These are phyloP conservation scores for Cylindrodendrum hubeiense DNA, from an alignment of 2,329 filamentous ascomycete genomes.

Conservation along the genomic window DNA sequence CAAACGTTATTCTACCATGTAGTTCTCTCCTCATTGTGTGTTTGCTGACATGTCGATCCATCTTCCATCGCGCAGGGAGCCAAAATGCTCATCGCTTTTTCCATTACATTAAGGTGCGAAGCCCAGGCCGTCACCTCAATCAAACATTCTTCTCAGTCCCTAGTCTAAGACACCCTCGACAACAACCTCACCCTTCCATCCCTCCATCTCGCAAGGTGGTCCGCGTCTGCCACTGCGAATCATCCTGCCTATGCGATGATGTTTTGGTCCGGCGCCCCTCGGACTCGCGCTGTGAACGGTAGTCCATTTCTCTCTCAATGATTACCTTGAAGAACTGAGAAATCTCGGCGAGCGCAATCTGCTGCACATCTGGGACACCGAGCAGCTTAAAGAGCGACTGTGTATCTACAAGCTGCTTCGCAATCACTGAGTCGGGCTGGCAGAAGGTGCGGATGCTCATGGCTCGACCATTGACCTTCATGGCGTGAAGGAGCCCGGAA, in stretches of 20 bases:
- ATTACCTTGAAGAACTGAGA: slow-evolving; percentile 67
- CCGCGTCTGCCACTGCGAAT: slow-evolving; percentile 24
- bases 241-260: slow-evolving; percentile 6
- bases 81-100: background rate
- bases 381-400: slow-evolving; percentile 65
- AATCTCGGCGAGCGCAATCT: slow-evolving; percentile 62
- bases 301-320: slow-evolving; percentile 59
- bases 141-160: background rate
- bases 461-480: slow-evolving; percentile 64
- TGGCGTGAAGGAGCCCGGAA: slow-evolving; percentile 61
- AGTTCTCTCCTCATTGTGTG: background rate
- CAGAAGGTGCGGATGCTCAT: slow-evolving; percentile 69
- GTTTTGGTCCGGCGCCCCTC: slow-evolving; percentile 32
- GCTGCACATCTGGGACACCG: slow-evolving; percentile 57
- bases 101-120: background rate
- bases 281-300: slow-evolving; percentile 39
- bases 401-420: slow-evolving; percentile 68
- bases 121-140: background rate
- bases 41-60: background rate
- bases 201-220: background rate
- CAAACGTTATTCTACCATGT: background rate
- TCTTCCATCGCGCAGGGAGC: background rate
- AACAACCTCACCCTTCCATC: background rate
- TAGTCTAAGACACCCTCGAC: background rate
- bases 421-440: slow-evolving; percentile 68